Evolutionary conservation across 2,329 filamentous ascomycete species (phyloP), one percentile per base, ranked within the genome.

Genomic region (Epichloe gansuensis): DNA sequence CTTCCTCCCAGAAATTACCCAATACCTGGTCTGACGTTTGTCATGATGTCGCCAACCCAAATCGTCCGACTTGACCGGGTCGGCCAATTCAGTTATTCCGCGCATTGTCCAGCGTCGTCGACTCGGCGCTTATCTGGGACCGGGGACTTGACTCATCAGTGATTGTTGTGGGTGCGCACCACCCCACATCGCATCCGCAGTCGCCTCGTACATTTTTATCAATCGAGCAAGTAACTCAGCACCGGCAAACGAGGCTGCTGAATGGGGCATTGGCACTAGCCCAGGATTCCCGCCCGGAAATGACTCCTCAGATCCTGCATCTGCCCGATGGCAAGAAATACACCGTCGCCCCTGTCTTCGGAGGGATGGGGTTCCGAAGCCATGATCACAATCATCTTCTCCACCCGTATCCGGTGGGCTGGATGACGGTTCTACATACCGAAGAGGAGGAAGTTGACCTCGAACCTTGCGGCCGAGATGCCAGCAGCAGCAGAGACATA

Each of bases 311-410:
- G 54, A 66, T 78, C 46, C 75, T 91, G 55, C 80, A 86, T 67
- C 75, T 97, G 59, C 91, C 91, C 47, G 94, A 96, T 70, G 91
- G 91, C 63, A 88, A 93, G 70, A 84, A 77, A 58, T 79, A 93
- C 63, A 85, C 83, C 3, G 86, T 95, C 35, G 82, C 82, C 13
- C 87, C 90, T 1, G 88, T 95, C 28, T 96, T 95, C 66, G 89
- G 87, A n/a, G 91, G 91, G 35, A 77, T 93, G 52, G 88, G 85
- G 62, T 96, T 96, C 81, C 93, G 91, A 67, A 81, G 83, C 53
- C 85, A 88, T 64, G 85, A 93, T 56, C 72, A 88, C 57, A 85
- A 78, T 62, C 73, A 76, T 28, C 81, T 85, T 62, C 78, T 80
- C 60, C 83, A 82, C 50, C 78, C 84, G 4, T 91, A 89, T 55